Percentiles rank a stretch among this genome's conserved stretches.
Conservation (phyloP, 2,329 filamentous ascomycete species). For the Graphilbum sp. region DNA sequence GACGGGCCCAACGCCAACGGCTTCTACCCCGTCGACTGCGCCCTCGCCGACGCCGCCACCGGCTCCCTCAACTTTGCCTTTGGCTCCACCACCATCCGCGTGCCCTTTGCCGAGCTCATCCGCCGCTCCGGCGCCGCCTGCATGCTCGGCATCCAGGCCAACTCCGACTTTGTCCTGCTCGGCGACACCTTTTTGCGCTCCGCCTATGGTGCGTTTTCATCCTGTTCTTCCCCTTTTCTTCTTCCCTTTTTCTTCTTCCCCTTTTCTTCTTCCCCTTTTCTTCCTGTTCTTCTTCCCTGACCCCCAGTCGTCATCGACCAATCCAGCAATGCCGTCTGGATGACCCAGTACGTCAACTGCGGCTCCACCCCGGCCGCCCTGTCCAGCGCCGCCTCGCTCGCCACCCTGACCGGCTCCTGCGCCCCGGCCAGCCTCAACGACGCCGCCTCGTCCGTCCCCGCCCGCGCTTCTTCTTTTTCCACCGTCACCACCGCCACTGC, state of each 20-base stretch:
- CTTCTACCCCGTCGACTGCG: slow-evolving; percentile 31
- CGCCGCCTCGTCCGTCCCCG: neutral
- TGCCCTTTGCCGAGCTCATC: slow-evolving; percentile 33
- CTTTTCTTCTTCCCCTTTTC: slow-evolving; percentile 21
- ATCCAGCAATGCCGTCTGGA: slow-evolving; percentile 28
- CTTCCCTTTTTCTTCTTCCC: slow-evolving; percentile 30
- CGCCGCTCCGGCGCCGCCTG: slow-evolving; percentile 21
- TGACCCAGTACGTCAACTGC: slow-evolving; percentile 35
- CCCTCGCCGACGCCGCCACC: slow-evolving; percentile 18
- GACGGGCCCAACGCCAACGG: slow-evolving; percentile 19
- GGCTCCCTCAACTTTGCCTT: slow-evolving; percentile 34
- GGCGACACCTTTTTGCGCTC: slow-evolving; percentile 42
- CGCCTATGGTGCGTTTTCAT: slow-evolving; percentile 31
- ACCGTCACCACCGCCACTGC: neutral
- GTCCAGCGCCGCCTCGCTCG: slow-evolving; percentile 3
- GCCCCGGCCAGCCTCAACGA: neutral
- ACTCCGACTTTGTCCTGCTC: slow-evolving; percentile 31
- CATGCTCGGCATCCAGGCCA: slow-evolving; percentile 32
- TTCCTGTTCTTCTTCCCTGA: neutral
- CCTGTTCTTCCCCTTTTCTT: neutral
- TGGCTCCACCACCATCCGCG: slow-evolving; percentile 27
- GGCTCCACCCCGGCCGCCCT: slow-evolving; percentile 26
- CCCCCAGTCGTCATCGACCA: slow-evolving; percentile 31
- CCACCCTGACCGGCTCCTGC: slow-evolving; percentile 7
- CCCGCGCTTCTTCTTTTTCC: neutral